These are phyloP conservation scores for Rugosomyces carneus DNA, from an alignment of 1,284 basidiomycete genomes.

Conservation along the genomic window DNA sequence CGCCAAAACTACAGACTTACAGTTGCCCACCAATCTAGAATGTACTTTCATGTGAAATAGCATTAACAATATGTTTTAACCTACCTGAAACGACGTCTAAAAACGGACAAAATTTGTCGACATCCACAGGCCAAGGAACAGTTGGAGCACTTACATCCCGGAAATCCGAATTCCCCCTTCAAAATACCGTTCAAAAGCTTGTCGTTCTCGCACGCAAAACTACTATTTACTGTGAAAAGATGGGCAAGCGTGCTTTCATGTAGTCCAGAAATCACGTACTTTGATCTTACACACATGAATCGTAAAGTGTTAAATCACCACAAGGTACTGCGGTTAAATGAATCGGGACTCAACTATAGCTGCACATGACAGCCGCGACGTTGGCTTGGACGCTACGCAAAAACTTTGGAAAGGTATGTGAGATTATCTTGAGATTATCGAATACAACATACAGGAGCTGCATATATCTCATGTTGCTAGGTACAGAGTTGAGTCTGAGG, in stretches of 20 bases:
- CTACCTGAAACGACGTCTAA: conserved; percentile 48
- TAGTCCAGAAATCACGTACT: conserved; percentile 23
- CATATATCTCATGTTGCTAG: conserved; percentile 55
- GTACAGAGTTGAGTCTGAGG: background rate
- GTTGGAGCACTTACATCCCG: conserved; percentile 45
- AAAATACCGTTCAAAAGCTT: conserved; percentile 64
- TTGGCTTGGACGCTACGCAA: conserved; percentile 58
- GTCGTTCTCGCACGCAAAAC: conserved; percentile 64
- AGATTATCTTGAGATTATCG: background rate
- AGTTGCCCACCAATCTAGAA: conserved; percentile 32
- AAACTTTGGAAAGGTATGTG: conserved; percentile 32
- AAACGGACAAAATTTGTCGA: background rate
- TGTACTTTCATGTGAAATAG: background rate
- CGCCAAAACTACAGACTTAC: conserved; percentile 14
- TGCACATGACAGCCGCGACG: conserved; percentile 67
- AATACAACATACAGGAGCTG: conserved; percentile 35
- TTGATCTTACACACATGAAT: conserved; percentile 28
- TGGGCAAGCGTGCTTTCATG: background rate
- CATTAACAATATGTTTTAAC: conserved; percentile 1
- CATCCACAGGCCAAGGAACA: background rate
- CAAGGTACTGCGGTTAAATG: background rate
- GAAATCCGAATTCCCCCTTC: conserved; percentile 70
- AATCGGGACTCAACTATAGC: conserved; percentile 43
- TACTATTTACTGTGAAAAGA: conserved; percentile 45
- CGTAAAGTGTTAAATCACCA: background rate